Percentiles rank a stretch among this genome's conserved stretches.
These are phyloP conservation scores for Candida silvatica DNA, from an alignment of 805 yeast genomes.

Conservation along the genomic window DNA sequence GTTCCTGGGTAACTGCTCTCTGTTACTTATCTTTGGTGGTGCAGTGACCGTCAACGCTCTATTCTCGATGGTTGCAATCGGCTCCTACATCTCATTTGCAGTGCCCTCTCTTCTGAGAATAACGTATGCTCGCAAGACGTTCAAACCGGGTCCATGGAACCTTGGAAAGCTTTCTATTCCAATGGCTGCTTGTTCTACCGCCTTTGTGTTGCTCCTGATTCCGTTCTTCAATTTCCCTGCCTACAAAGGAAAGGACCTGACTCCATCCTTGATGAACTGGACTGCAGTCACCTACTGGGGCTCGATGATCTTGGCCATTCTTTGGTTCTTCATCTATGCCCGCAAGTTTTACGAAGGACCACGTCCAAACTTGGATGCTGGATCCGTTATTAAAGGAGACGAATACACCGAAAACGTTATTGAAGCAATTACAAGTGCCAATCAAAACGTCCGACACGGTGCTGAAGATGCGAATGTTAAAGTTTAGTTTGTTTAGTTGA, in stretches of 20 bases:
- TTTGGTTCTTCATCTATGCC: conserved; percentile 46
- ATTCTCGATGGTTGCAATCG: conserved; percentile 66
- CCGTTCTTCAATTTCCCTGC: conserved; percentile 55
- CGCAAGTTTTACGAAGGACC: conserved; percentile 58
- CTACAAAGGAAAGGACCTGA: conserved; percentile 29
- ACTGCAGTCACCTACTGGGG: conserved; percentile 54
- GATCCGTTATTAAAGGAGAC: background rate
- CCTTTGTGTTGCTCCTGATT: conserved; percentile 46
- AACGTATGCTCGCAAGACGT: conserved; percentile 42
- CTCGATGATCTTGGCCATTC: conserved; percentile 40
- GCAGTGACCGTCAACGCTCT: conserved; percentile 55
- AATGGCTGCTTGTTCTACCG: conserved; percentile 37
- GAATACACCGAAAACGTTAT: background rate
- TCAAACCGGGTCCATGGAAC: conserved; percentile 61
- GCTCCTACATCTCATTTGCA: conserved; percentile 59
- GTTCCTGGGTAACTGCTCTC: conserved; percentile 43
- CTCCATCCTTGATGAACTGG: conserved; percentile 49
- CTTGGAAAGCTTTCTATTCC: conserved; percentile 45
- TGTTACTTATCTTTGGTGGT: conserved; percentile 55
- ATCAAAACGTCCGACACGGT: no score
- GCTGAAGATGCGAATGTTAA: no score
- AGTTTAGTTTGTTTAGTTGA: no score
- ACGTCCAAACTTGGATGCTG: conserved; percentile 31
- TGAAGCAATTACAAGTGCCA: background rate
- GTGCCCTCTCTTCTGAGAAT: conserved; percentile 53